Base-by-base conservation (phyloP, 495 filamentous ascomycete genomes). In the Pseudomonodictys pantanalensis region DNA sequence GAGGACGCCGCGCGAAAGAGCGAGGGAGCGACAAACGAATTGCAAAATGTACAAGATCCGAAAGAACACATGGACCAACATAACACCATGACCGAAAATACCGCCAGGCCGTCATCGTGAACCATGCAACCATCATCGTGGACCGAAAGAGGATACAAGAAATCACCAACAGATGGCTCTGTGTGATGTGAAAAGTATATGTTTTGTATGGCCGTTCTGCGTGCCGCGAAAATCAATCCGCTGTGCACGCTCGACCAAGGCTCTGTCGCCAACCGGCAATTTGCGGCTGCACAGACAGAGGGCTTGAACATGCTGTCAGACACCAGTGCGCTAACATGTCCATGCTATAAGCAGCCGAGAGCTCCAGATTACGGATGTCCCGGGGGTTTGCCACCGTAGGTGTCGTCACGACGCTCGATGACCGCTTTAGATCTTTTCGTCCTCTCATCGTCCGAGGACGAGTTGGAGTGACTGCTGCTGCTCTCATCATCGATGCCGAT, bases 401-500 rank as follows among this genome's bases (percentile, higher is more conserved):
- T 22, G 15, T 26, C 43, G 17, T n/a, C 43, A 9, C 52, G 43
- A 18, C 32, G 10, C 15, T 47, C 61, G 12, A 9, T 29, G 12
- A 49, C 7, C 15, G 30, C 55, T 25, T 30, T 42, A 24, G 35
- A 52, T 35, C 56, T 59, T 25, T 58, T 58, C 3, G 44, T 24
- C 22, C 58, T 61, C n/a, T 72, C 71, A 48, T 75, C 69, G 3
- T 73, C 72, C 10, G 69, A 72, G 15, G 65, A 57, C 1, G 60
- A 58, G 41, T 26, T 42, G 26, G 53, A 58, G 18, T 50, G 54
- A 42, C 59, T 68, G 18, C 59, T 68, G 18, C 59, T 63, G 41
- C 68, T 70, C 1, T 18, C 61, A 22, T 50, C 64, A 23, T 54
- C 58, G 4, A 39, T 1, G 1, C 56, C 47, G 22, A 52, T 49